These are phyloP conservation scores for Salix viminalis DNA, from an alignment of 345 rosid species.

Conservation along the genomic window DNA sequence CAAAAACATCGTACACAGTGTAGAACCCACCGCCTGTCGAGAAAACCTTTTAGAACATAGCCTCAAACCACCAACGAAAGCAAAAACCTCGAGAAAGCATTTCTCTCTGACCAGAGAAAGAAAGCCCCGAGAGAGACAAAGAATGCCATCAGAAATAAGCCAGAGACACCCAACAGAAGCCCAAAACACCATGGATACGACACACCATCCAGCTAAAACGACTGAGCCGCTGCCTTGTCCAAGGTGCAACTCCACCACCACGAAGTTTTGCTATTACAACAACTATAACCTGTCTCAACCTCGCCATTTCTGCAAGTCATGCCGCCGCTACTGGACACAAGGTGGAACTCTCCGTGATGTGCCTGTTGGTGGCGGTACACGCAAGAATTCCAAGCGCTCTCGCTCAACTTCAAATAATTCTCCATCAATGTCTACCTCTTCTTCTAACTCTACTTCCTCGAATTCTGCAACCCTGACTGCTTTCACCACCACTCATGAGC, in stretches of 20 bases:
- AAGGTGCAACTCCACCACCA: slow-evolving; percentile 48
- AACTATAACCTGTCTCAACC: slow-evolving; percentile 67
- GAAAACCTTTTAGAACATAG: background rate
- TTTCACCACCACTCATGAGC: slow-evolving; percentile 23
- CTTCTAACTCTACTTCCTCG: slow-evolving; percentile 13
- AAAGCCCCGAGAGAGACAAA: background rate
- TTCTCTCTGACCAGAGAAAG: background rate
- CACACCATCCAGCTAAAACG: slow-evolving; percentile 25
- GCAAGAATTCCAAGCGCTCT: slow-evolving; percentile 48
- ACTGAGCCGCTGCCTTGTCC: slow-evolving; percentile 50
- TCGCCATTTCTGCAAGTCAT: slow-evolving; percentile 62
- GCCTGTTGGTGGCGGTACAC: slow-evolving; percentile 62
- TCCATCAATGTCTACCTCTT: slow-evolving; percentile 19
- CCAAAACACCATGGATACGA: slow-evolving; percentile 13
- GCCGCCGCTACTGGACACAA: slow-evolving; percentile 74
- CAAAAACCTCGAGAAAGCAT: background rate
- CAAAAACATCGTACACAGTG: background rate
- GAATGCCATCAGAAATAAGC: slow-evolving; percentile 36
- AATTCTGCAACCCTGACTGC: slow-evolving; percentile 16
- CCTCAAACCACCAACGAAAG: background rate
- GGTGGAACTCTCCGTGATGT: slow-evolving; percentile 68
- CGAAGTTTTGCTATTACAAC: slow-evolving; percentile 68
- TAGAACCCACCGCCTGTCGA: slow-evolving; percentile 1
- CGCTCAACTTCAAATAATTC: slow-evolving; percentile 25
- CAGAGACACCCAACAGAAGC: slow-evolving; percentile 17